Conservation (phyloP, 768 basidiomycete species). For the Collybia sp. region DNA sequence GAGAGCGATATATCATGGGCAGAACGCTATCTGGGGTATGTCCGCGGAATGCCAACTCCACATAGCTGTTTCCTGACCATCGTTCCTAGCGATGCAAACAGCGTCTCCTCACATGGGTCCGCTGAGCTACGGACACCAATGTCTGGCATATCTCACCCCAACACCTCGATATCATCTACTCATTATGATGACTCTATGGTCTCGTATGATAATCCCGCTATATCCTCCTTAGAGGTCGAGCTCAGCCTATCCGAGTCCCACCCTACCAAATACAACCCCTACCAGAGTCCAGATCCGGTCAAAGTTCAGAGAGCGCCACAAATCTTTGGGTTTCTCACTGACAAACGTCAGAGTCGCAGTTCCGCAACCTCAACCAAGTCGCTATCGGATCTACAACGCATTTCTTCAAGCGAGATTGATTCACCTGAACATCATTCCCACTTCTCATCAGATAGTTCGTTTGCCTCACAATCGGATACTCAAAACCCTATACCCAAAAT, state of each 20-base stretch:
- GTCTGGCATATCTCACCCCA: slow-evolving; percentile 42
- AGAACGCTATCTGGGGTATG: slow-evolving; percentile 67
- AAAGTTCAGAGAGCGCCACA: slow-evolving; percentile 71
- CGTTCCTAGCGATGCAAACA: slow-evolving; percentile 39
- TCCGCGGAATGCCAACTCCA: neutral
- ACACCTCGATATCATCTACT: slow-evolving; percentile 37
- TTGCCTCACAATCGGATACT: slow-evolving; percentile 7
- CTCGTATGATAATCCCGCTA: slow-evolving; percentile 39
- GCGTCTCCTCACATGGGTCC: slow-evolving; percentile 17
- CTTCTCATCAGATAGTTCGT: slow-evolving; percentile 24
- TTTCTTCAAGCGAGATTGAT: slow-evolving; percentile 34
- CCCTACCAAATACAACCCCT: slow-evolving; percentile 24
- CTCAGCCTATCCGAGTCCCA: slow-evolving; percentile 48
- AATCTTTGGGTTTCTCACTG: slow-evolving; percentile 68
- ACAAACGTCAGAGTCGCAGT: slow-evolving; percentile 29
- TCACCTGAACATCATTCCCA: slow-evolving; percentile 23
- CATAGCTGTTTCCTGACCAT: neutral
- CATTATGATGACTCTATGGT: slow-evolving; percentile 43
- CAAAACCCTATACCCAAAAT: slow-evolving; percentile 14
- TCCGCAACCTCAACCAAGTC: neutral
- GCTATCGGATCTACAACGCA: slow-evolving; percentile 3
- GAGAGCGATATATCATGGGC: slow-evolving; percentile 87
- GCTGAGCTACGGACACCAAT: slow-evolving; percentile 15
- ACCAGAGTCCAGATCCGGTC: slow-evolving; percentile 30
- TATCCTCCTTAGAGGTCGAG: slow-evolving; percentile 77